phyloP scores from a whole-genome alignment of 2,329 filamentous ascomycete species.

The Cadophora gregata region DNA sequence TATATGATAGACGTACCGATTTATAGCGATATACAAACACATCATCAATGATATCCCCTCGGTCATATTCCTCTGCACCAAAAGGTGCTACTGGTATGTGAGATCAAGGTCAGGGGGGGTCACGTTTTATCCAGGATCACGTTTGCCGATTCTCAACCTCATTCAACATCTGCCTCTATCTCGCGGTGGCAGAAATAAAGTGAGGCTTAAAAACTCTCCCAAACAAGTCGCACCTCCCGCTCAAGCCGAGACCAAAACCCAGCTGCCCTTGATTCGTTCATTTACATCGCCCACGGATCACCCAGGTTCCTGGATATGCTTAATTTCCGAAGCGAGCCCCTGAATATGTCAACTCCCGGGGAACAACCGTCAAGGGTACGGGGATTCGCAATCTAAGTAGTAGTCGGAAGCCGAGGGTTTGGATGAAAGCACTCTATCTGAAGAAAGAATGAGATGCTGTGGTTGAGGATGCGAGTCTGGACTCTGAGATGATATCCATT shows the following conservation, averaged over 20 bases:
- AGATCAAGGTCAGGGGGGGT: neutral
- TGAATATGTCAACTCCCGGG: neutral
- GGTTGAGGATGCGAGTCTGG: neutral
- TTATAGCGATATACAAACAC: neutral
- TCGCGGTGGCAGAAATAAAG: too few species aligned
- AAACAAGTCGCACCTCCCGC: neutral
- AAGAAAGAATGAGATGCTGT: neutral
- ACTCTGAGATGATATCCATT: neutral
- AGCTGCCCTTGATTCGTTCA: neutral
- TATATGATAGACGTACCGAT: neutral
- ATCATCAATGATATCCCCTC: neutral
- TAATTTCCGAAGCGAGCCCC: neutral
- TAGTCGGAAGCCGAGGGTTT: neutral
- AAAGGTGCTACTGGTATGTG: neutral
- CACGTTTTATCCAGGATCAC: neutral
- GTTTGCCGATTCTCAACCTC: neutral
- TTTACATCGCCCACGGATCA: slow-evolving; percentile 1
- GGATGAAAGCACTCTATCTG: neutral
- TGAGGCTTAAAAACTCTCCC: neutral
- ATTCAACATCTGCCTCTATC: too few species aligned
- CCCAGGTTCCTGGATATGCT: neutral
- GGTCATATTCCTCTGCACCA: neutral
- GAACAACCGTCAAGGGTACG: neutral
- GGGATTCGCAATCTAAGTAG: neutral
- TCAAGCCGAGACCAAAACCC: neutral